Conservation (phyloP, 495 filamentous ascomycete species). For the Lasiosphaeris hirsuta region DNA sequence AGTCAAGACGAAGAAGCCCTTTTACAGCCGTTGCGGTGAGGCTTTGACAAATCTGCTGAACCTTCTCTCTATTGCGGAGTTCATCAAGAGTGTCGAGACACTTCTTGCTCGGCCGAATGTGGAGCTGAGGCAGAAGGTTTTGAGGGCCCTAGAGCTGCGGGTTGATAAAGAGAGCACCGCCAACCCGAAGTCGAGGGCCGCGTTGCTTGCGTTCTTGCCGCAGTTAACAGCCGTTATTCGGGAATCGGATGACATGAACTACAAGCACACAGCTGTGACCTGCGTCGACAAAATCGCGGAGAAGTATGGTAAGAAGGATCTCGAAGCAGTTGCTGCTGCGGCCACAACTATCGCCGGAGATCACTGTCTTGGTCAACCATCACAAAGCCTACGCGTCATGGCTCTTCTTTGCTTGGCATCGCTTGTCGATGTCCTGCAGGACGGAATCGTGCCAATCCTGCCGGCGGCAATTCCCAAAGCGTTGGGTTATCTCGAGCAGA, state of each 20-base stretch:
- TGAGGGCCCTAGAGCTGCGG: slow-evolving; percentile 72
- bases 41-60: slow-evolving; percentile 71
- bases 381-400: slow-evolving; percentile 70
- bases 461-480: slow-evolving; percentile 69
- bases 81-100: slow-evolving; percentile 77
- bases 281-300: slow-evolving; percentile 90
- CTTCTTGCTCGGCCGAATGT: slow-evolving; percentile 70
- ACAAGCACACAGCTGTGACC: slow-evolving; percentile 76
- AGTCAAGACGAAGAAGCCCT: slow-evolving; percentile 55
- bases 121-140: slow-evolving; percentile 70
- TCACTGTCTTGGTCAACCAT: slow-evolving; percentile 68
- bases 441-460: slow-evolving; percentile 77
- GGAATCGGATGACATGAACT: slow-evolving; percentile 62
- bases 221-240: slow-evolving; percentile 70
- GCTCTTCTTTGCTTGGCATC: slow-evolving; percentile 86
- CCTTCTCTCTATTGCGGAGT: slow-evolving; percentile 75
- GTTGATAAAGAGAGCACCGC: slow-evolving; percentile 64
- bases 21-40: slow-evolving; percentile 63
- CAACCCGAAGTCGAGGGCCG: slow-evolving; percentile 61
- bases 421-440: slow-evolving; percentile 79
- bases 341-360: slow-evolving; percentile 72
- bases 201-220: slow-evolving; percentile 74
- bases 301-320: slow-evolving; percentile 85
- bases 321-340: slow-evolving; percentile 59
- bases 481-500: slow-evolving; percentile 63